Conservation (phyloP, 495 filamentous ascomycete species). For the Annulohypoxylon bovei region DNA sequence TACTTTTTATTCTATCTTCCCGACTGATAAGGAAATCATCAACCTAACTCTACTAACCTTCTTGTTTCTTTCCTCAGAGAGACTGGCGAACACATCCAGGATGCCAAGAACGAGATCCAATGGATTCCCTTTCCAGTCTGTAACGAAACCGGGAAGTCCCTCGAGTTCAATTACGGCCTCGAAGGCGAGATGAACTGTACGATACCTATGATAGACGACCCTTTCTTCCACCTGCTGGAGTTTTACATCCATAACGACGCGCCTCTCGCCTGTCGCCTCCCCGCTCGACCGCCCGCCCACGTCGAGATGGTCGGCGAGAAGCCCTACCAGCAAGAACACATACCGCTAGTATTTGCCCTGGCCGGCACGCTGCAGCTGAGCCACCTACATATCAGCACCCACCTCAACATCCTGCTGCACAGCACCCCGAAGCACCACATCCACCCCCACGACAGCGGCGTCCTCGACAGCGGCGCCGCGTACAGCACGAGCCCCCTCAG, state of each 20-base stretch:
- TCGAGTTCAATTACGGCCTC: constrained; percentile 86
- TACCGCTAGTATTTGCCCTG: constrained; percentile 82
- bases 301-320: constrained; percentile 57
- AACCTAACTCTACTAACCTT: too few species aligned
- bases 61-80: constrained; percentile 58
- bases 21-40: too few species aligned
- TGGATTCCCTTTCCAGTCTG: constrained; percentile 93
- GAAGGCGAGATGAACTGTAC: constrained; percentile 92
- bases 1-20: neutral
- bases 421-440: constrained; percentile 68
- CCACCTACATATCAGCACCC: constrained; percentile 90
- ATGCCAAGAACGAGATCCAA: constrained; percentile 82
- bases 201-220: constrained; percentile 82
- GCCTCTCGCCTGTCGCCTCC: constrained; percentile 90
- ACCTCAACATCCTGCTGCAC: constrained; percentile 87
- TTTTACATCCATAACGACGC: constrained; percentile 99
- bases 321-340: constrained; percentile 58
- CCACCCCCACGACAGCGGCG: constrained; percentile 68
- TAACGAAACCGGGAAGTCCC: constrained; percentile 84
- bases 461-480: constrained; percentile 83
- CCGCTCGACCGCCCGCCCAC: constrained; percentile 72
- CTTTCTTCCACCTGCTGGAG: constrained; percentile 95
- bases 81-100: constrained; percentile 79
- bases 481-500: constrained; percentile 83
- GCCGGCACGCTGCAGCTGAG: constrained; percentile 87